Evolutionary conservation across 2,329 filamentous ascomycete genomes (phyloP).

Genomic region (Aspergillus fijiensis): DNA sequence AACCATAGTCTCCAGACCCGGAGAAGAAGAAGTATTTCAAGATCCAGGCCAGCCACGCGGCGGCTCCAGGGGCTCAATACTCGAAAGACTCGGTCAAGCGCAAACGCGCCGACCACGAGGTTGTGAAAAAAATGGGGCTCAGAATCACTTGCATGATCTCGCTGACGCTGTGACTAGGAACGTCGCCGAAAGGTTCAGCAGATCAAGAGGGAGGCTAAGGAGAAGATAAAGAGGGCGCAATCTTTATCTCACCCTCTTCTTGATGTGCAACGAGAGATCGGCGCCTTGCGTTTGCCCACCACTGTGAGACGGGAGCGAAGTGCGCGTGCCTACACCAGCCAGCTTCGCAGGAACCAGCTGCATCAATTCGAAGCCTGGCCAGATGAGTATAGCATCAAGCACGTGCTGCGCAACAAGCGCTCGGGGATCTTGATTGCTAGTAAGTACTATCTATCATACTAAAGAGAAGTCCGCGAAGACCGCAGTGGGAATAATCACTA

Average conservation of each 20-base stretch:
- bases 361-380: slow-evolving; percentile 33
- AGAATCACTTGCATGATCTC: background rate
- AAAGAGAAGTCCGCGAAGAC: background rate
- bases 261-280: slow-evolving; percentile 32
- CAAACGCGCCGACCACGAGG: slow-evolving; percentile 50
- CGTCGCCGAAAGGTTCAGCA: slow-evolving; percentile 27
- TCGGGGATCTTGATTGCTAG: slow-evolving; percentile 39
- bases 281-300: slow-evolving; percentile 18
- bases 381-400: slow-evolving; percentile 28
- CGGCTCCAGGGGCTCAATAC: slow-evolving; percentile 54
- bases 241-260: slow-evolving; percentile 33
- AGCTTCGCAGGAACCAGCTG: slow-evolving; percentile 31
- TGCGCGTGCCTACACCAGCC: slow-evolving; percentile 33
- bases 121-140: slow-evolving; percentile 4
- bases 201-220: slow-evolving; percentile 28
- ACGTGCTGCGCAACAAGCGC: slow-evolving; percentile 35
- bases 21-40: slow-evolving; percentile 68
- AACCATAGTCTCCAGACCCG: slow-evolving; percentile 29
- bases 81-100: slow-evolving; percentile 60
- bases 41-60: slow-evolving; percentile 56
- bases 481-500: slow-evolving; percentile 13
- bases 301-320: slow-evolving; percentile 26
- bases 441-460: slow-evolving; percentile 20
- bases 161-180: slow-evolving; percentile 26
- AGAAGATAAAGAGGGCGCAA: slow-evolving; percentile 34